Evolutionary conservation across 2,329 filamentous ascomycete genomes (phyloP).

Genomic region (Pestalotiopsis sp.): DNA sequence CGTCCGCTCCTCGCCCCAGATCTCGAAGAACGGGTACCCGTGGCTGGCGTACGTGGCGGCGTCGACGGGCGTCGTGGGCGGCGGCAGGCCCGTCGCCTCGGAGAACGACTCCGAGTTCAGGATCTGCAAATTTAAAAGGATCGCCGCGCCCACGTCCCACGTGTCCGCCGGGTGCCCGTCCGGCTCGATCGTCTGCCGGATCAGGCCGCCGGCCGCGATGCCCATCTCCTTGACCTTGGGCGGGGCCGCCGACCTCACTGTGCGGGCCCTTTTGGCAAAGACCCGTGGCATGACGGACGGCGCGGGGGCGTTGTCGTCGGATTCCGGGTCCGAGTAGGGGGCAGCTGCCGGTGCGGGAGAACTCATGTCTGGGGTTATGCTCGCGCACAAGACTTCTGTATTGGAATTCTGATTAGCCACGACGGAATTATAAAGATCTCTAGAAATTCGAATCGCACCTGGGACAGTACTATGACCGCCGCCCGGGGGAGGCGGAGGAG

Average conservation of each 20-base stretch:
- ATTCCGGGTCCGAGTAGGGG: no score
- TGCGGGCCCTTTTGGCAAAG: not conserved
- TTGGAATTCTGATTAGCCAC: not conserved
- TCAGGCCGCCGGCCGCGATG: conserved; percentile 21
- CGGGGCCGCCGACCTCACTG: not conserved
- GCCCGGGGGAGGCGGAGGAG: not conserved
- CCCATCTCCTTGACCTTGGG: conserved; percentile 17
- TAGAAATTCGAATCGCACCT: not conserved
- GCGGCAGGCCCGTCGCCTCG: conserved; percentile 35
- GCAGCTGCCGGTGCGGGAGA: no score
- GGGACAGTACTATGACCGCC: not conserved
- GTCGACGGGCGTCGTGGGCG: conserved; percentile 37
- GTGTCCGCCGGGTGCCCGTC: conserved; percentile 5
- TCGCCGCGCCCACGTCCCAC: conserved; percentile 17
- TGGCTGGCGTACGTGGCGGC: conserved; percentile 32
- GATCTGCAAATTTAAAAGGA: conserved; percentile 35
- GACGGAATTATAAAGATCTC: not conserved
- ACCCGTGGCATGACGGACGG: no score
- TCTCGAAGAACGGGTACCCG: conserved; percentile 40
- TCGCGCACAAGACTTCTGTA: not conserved
- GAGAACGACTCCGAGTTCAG: conserved; percentile 37
- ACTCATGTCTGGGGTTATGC: no score
- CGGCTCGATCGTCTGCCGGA: conserved; percentile 19
- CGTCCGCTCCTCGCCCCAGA: conserved; percentile 25
- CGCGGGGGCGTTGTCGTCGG: no score